Evolutionary conservation across 495 filamentous ascomycete species (phyloP).

Genomic region (Penicillium paradoxum): DNA sequence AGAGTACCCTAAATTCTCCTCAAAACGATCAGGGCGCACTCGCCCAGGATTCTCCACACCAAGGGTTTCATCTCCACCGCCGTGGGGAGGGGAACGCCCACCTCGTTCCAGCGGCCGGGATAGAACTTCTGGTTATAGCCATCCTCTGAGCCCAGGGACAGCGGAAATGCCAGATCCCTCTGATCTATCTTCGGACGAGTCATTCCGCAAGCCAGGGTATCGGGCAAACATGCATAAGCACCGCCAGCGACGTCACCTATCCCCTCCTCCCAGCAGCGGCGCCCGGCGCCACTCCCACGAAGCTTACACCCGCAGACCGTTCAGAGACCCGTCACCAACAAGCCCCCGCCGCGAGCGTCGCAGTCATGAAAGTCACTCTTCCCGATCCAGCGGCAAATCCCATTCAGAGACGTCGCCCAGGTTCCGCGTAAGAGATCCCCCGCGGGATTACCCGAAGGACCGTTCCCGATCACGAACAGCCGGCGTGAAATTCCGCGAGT

Average conservation of each 20-base stretch:
- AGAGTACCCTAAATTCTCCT: slow-evolving; percentile 18
- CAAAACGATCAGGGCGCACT: slow-evolving; percentile 6
- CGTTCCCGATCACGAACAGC: slow-evolving; percentile 23
- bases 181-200: slow-evolving; percentile 27
- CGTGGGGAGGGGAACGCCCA: slow-evolving; percentile 17
- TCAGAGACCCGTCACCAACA: slow-evolving; percentile 29
- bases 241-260: slow-evolving; percentile 24
- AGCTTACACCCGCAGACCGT: slow-evolving; percentile 33
- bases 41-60: slow-evolving; percentile 25
- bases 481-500: slow-evolving; percentile 29
- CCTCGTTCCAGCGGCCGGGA: slow-evolving; percentile 23
- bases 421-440: neutral
- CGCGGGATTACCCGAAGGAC: slow-evolving; percentile 16
- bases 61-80: slow-evolving; percentile 32
- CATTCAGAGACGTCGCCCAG: slow-evolving; percentile 14
- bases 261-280: slow-evolving; percentile 24
- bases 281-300: slow-evolving; percentile 44
- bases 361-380: slow-evolving; percentile 11
- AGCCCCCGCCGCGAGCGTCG: slow-evolving; percentile 15
- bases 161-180: slow-evolving; percentile 18
- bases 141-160: slow-evolving; percentile 22
- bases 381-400: slow-evolving; percentile 14
- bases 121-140: slow-evolving; percentile 12
- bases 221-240: slow-evolving; percentile 11
- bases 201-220: slow-evolving; percentile 13